Percentiles rank a stretch among this genome's conserved stretches.
phyloP scores from a whole-genome alignment of 345 rosid species.

The Melaleuca quinquenervia region DNA sequence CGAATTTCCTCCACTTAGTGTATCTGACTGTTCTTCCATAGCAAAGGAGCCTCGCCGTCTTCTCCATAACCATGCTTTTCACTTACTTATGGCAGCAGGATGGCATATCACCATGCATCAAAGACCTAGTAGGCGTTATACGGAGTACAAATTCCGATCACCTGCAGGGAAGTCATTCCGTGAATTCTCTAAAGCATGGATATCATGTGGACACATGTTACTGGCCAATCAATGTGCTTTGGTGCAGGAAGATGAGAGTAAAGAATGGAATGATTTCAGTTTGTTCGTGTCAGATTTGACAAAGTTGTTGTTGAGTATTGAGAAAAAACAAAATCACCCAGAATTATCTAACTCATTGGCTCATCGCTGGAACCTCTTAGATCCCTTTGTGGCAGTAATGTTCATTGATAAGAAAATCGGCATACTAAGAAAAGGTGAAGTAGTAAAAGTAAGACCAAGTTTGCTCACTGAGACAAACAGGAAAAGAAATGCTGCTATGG shows the following conservation, averaged over 20 bases:
- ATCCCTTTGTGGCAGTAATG: constrained; percentile 79
- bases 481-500: constrained; percentile 10
- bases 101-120: constrained; percentile 57
- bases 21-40: constrained; percentile 17
- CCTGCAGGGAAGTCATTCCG: constrained; percentile 56
- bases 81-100: constrained; percentile 43
- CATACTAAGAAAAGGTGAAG: constrained; percentile 61
- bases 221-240: constrained; percentile 23
- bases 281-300: constrained; percentile 63
- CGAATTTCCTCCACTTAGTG: constrained; percentile 12
- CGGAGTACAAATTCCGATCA: constrained; percentile 47
- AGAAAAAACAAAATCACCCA: constrained; percentile 37
- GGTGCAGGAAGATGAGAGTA: constrained; percentile 27
- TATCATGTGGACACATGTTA: constrained; percentile 43
- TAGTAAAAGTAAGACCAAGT: constrained; percentile 44
- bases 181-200: constrained; percentile 80
- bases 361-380: constrained; percentile 61
- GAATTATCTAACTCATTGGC: constrained; percentile 33
- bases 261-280: constrained; percentile 59
- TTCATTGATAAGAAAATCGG: constrained; percentile 69
- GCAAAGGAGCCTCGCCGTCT: constrained; percentile 62
- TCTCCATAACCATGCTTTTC: constrained; percentile 43
- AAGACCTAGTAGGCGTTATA: constrained; percentile 42
- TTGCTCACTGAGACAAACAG: constrained; percentile 13
- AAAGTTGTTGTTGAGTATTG: constrained; percentile 32